Evolutionary conservation across 768 basidiomycete genomes (phyloP).

Genomic region (Russula abietina): DNA sequence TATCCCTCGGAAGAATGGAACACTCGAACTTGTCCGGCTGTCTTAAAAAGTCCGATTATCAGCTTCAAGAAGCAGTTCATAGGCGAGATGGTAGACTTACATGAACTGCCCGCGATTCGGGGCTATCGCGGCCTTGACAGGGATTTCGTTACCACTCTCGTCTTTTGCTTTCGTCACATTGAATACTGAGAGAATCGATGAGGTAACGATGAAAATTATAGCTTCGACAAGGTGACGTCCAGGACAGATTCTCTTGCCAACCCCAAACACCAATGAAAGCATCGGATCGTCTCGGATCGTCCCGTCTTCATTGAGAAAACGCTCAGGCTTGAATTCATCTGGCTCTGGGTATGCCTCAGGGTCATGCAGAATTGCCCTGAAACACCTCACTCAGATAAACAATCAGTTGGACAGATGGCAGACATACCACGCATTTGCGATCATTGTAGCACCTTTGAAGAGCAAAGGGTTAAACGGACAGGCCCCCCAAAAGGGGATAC

Average conservation of each 20-base stretch:
- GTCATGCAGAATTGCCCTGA: conserved; percentile 37
- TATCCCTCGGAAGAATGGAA: no score
- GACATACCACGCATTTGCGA: neutral
- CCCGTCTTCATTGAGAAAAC: conserved; percentile 30
- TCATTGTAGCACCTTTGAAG: neutral
- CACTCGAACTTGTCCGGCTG: no score
- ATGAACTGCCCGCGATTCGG: neutral
- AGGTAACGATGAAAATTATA: neutral
- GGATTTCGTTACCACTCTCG: neutral
- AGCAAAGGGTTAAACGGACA: neutral
- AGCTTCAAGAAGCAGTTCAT: no score
- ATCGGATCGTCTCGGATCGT: conserved; percentile 12
- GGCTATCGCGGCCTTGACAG: neutral
- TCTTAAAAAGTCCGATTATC: no score
- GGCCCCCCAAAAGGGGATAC: no score
- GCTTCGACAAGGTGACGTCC: conserved; percentile 9
- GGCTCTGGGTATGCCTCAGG: conserved; percentile 28
- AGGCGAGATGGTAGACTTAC: neutral
- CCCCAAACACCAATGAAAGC: conserved; percentile 15
- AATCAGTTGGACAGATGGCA: neutral
- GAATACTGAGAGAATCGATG: neutral
- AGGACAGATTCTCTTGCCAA: conserved; percentile 25
- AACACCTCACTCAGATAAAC: neutral
- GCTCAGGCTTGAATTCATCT: conserved; percentile 41
- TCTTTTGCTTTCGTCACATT: conserved; percentile 12